Percentiles rank a stretch among this genome's conserved stretches.
These are phyloP conservation scores for Neurospora sp. DNA, from an alignment of 495 filamentous ascomycete species.

Conservation along the genomic window DNA sequence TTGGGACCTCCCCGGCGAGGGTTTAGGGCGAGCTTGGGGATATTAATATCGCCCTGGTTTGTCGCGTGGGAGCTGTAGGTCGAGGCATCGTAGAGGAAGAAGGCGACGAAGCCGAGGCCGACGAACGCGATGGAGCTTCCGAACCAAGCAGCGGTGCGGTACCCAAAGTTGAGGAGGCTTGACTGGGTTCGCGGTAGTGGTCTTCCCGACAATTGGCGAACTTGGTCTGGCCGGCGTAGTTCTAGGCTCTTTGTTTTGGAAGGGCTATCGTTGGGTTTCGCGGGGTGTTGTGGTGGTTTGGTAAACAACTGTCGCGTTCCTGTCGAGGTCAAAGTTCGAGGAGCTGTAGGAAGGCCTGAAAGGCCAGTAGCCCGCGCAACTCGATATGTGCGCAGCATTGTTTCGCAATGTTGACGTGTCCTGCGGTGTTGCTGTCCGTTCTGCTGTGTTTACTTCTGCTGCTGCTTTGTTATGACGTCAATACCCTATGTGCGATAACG, in stretches of 20 bases:
- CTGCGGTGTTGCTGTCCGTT: background rate
- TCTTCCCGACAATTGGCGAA: conserved; percentile 34
- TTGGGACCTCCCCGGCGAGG: conserved; percentile 86
- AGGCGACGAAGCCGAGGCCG: conserved; percentile 51
- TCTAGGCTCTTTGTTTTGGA: background rate
- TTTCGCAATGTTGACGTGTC: background rate
- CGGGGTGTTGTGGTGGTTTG: background rate
- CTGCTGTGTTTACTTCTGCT: background rate
- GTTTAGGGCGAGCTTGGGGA: conserved; percentile 71
- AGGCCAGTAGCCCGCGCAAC: background rate
- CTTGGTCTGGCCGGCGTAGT: background rate
- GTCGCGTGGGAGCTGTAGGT: conserved; percentile 64
- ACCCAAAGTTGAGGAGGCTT: conserved; percentile 36
- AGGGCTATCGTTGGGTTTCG: background rate
- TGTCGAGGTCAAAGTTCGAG: background rate
- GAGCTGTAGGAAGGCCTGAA: background rate
- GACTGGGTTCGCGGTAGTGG: conserved; percentile 38
- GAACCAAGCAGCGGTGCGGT: conserved; percentile 39
- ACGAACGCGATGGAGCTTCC: conserved; percentile 38
- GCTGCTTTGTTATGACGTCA: conserved; percentile 5
- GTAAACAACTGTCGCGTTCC: background rate
- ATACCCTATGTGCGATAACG: background rate
- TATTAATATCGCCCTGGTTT: conserved; percentile 58
- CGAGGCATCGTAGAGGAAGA: conserved; percentile 91
- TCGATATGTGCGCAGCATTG: conserved; percentile 7